These are phyloP conservation scores for Rusavskia elegans DNA, from an alignment of 495 filamentous ascomycete genomes.

Conservation along the genomic window DNA sequence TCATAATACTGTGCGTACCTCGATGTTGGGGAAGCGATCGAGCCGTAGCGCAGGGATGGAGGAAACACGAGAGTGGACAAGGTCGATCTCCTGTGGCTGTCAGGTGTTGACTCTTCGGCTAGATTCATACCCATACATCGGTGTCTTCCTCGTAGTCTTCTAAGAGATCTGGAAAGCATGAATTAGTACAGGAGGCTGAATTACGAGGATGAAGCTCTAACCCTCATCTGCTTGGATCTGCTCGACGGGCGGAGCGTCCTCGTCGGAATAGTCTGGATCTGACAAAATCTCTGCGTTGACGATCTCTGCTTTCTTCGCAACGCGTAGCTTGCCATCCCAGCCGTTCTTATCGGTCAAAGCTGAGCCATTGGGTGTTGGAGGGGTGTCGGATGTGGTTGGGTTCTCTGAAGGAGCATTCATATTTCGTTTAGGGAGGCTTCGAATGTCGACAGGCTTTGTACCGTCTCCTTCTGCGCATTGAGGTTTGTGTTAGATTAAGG, in stretches of 20 bases:
- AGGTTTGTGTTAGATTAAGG: neutral
- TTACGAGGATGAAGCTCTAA: conserved; percentile 15
- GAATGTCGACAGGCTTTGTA: neutral
- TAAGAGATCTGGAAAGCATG: conserved; percentile 37
- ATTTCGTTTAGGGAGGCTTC: neutral
- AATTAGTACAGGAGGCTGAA: neutral
- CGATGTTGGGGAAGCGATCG: conserved; percentile 63
- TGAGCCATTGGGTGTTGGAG: conserved; percentile 6
- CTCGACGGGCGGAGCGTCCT: conserved; percentile 59
- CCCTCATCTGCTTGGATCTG: conserved; percentile 73
- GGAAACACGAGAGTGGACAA: conserved; percentile 68
- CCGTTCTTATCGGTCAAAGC: conserved; percentile 52
- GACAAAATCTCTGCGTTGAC: conserved; percentile 63
- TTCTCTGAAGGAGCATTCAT: neutral
- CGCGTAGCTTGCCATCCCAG: conserved; percentile 84
- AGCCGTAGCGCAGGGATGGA: conserved; percentile 65
- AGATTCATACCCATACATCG: conserved; percentile 26
- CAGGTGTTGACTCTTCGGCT: conserved; percentile 1
- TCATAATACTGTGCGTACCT: conserved; percentile 24
- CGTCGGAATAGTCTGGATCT: conserved; percentile 75
- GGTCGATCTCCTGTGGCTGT: conserved; percentile 59
- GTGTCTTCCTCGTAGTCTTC: conserved; percentile 44
- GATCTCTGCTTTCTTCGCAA: conserved; percentile 47
- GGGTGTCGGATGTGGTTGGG: neutral
- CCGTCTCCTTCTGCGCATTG: neutral